Evolutionary conservation across 2,329 filamentous ascomycete genomes (phyloP).

Genomic region (Purpureocillium lavendulum): DNA sequence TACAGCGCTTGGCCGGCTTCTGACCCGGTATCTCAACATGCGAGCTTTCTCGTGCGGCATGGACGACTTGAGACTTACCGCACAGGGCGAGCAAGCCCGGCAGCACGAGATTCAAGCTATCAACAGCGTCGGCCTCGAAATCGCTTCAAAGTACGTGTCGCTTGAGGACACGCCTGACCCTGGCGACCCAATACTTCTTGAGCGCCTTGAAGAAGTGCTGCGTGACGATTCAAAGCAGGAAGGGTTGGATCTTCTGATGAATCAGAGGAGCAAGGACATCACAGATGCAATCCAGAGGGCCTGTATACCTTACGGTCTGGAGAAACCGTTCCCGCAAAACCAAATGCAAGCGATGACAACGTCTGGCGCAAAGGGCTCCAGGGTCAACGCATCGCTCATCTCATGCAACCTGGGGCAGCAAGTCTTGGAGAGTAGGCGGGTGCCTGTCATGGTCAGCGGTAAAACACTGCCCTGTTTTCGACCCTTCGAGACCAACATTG

Average conservation of each 20-base stretch:
- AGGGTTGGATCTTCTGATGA: conserved; percentile 79
- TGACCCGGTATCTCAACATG: conserved; percentile 88
- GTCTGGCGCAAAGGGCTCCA: conserved; percentile 87
- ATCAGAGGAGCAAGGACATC: conserved; percentile 57
- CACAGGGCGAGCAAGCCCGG: conserved; percentile 65
- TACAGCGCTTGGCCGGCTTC: conserved; percentile 77
- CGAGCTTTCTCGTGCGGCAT: conserved; percentile 95
- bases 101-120: conserved; percentile 61
- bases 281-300: conserved; percentile 70
- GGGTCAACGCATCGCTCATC: conserved; percentile 94
- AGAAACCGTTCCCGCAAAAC: conserved; percentile 90
- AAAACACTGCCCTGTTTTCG: conserved; percentile 93
- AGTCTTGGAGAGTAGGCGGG: conserved; percentile 86
- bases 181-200: conserved; percentile 62
- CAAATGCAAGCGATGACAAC: conserved; percentile 99
- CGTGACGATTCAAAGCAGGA: conserved; percentile 87
- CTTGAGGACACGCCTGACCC: conserved; percentile 56
- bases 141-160: conserved; percentile 83
- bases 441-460: conserved; percentile 95
- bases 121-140: conserved; percentile 61
- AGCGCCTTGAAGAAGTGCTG: conserved; percentile 79
- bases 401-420: conserved; percentile 97
- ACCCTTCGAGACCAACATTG: conserved; percentile 79
- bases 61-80: conserved; percentile 83
- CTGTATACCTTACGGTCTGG: conserved; percentile 73